Conservation (phyloP, 345 rosid genomes). For the Streptanthus diversifolius region DNA sequence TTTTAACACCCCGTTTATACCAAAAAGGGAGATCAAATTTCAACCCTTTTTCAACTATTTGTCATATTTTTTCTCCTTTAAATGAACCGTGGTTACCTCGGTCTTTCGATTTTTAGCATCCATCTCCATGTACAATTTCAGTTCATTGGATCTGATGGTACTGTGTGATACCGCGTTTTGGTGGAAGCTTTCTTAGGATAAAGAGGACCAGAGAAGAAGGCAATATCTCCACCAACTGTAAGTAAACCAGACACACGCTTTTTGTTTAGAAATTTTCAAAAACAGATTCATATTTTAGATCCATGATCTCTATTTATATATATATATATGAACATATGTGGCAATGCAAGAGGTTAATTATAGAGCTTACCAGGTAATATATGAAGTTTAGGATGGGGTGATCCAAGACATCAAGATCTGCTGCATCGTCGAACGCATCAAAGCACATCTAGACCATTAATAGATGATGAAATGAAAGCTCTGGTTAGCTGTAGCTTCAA, state of each 20-base stretch:
- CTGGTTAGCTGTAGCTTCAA: conserved; percentile 9
- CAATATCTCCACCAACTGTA: conserved; percentile 70
- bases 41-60: background rate
- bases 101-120: background rate
- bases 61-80: background rate
- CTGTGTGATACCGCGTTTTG: conserved; percentile 62
- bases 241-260: background rate
- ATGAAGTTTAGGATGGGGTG: conserved; percentile 67
- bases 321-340: background rate
- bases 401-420: conserved; percentile 57
- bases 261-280: background rate
- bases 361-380: conserved; percentile 53
- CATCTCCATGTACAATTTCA: background rate
- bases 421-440: conserved; percentile 51
- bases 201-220: conserved; percentile 75
- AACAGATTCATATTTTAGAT: background rate
- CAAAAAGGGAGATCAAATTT: background rate
- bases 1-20: background rate
- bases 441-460: conserved; percentile 36
- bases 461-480: background rate
- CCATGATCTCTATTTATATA: background rate
- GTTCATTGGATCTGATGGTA: conserved; percentile 62
- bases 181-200: conserved; percentile 77
- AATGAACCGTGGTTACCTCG: background rate
- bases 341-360: background rate